Conservation (phyloP, 495 filamentous ascomycete genomes). For the Staphylotrichum tortipilum region DNA sequence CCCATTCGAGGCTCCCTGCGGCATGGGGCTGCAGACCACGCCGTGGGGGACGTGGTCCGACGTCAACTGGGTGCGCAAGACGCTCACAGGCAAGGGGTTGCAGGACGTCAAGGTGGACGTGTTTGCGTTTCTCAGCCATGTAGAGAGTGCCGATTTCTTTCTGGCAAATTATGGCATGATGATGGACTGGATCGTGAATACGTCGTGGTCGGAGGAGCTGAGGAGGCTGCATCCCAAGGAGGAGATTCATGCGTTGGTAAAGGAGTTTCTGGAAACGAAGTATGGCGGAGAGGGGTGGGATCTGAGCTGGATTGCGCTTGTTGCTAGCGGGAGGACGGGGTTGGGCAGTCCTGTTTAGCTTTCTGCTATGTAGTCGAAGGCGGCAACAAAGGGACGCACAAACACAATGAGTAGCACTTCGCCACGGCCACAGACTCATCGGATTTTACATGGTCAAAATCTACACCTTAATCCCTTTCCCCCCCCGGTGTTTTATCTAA, state of each 20-base stretch:
- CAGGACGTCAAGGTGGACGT: constrained; percentile 27
- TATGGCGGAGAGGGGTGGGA: constrained; percentile 31
- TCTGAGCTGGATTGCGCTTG: constrained; percentile 22
- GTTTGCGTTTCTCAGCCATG: constrained; percentile 16
- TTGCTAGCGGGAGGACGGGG: constrained; percentile 29
- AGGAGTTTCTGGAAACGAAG: constrained; percentile 29
- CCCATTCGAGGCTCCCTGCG: constrained; percentile 31
- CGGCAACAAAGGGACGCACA: no score
- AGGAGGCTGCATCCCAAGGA: constrained; percentile 23
- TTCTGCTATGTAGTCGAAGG: no score
- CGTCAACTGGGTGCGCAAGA: constrained; percentile 27
- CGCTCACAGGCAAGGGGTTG: constrained; percentile 24
- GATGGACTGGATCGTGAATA: constrained; percentile 29
- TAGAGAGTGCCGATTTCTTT: constrained; percentile 26
- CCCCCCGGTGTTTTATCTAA: no score
- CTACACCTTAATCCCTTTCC: no score
- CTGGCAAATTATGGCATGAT: constrained; percentile 26
- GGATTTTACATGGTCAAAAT: no score
- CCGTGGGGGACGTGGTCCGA: constrained; percentile 28
- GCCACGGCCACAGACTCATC: no score
- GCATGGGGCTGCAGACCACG: constrained; percentile 23
- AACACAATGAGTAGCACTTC: no score
- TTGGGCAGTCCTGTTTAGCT: no score
- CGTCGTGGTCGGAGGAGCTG: constrained; percentile 32
- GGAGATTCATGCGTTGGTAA: constrained; percentile 26